Evolutionary conservation across 2,329 filamentous ascomycete genomes (phyloP).

Genomic region (Ophiostoma ips): DNA sequence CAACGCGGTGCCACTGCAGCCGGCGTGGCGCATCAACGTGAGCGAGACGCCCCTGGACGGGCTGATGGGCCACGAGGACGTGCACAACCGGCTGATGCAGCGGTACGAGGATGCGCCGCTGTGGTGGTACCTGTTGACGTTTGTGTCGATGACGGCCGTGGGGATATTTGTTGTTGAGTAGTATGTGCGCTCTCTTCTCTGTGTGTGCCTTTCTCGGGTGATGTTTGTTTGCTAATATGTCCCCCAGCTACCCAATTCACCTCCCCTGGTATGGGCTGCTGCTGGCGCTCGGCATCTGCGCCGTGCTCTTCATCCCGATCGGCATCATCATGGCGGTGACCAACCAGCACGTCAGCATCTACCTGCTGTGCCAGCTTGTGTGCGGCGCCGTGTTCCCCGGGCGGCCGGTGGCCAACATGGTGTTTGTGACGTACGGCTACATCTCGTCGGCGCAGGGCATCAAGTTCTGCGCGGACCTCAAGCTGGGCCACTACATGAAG

Average conservation of each 20-base stretch:
- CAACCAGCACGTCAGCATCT: slow-evolving; percentile 77
- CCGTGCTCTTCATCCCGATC: slow-evolving; percentile 75
- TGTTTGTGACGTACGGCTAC: slow-evolving; percentile 84
- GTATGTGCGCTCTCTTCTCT: neutral
- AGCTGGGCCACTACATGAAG: slow-evolving; percentile 81
- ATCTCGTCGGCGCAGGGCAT: slow-evolving; percentile 80
- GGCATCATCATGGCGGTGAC: slow-evolving; percentile 90
- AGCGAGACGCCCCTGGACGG: slow-evolving; percentile 27
- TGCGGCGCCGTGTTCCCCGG: slow-evolving; percentile 73
- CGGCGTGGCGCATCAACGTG: slow-evolving; percentile 1
- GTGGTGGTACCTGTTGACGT: slow-evolving; percentile 67
- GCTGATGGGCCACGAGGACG: slow-evolving; percentile 59
- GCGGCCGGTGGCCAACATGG: slow-evolving; percentile 81
- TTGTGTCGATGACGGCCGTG: slow-evolving; percentile 60
- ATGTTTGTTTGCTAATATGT: neutral
- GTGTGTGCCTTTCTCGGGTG: no score
- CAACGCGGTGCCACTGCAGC: slow-evolving; percentile 9
- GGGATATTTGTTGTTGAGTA: slow-evolving; percentile 79
- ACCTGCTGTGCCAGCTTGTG: slow-evolving; percentile 73
- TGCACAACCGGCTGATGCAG: slow-evolving; percentile 73
- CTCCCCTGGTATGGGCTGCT: slow-evolving; percentile 79
- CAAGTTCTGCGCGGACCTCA: slow-evolving; percentile 78
- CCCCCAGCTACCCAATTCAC: slow-evolving; percentile 52
- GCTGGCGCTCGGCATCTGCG: slow-evolving; percentile 63
- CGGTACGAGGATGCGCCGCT: slow-evolving; percentile 71